phyloP scores from a whole-genome alignment of 148 eudicot genomes.

The Cornus controversa region DNA sequence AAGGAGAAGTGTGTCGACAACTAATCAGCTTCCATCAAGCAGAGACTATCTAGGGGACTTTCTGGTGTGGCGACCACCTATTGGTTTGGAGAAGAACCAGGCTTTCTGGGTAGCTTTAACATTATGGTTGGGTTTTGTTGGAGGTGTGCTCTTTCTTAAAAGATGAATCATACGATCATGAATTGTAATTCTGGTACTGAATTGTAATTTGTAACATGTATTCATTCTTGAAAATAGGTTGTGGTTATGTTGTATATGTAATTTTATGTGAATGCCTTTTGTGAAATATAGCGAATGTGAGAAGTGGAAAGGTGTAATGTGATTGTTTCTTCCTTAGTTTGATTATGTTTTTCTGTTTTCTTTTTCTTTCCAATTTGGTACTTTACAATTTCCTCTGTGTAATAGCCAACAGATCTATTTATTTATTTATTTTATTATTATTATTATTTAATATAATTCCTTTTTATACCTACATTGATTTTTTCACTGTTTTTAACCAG shows the following conservation, averaged over 20 bases:
- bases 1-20: constrained; percentile 43
- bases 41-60: constrained; percentile 74
- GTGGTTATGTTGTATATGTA: neutral
- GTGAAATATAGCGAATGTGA: neutral
- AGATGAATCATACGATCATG: constrained; percentile 28
- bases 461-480: too few species aligned
- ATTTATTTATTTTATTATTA: too few species aligned
- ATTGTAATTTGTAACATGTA: neutral
- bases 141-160: constrained; percentile 72
- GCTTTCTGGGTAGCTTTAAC: constrained; percentile 78
- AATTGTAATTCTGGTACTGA: neutral
- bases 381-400: neutral
- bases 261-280: neutral
- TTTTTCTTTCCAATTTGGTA: too few species aligned
- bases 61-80: constrained; percentile 75
- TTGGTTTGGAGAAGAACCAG: constrained; percentile 60
- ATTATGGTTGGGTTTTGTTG: constrained; percentile 79
- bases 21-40: constrained; percentile 57
- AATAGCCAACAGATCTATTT: too few species aligned
- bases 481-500: too few species aligned
- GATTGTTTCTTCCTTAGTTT: neutral
- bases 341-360: neutral
- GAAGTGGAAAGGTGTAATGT: too few species aligned
- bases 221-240: neutral
- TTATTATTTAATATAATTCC: too few species aligned